These are phyloP conservation scores for Cyclaneusma minus DNA, from an alignment of 2,329 filamentous ascomycete species.

Conservation along the genomic window DNA sequence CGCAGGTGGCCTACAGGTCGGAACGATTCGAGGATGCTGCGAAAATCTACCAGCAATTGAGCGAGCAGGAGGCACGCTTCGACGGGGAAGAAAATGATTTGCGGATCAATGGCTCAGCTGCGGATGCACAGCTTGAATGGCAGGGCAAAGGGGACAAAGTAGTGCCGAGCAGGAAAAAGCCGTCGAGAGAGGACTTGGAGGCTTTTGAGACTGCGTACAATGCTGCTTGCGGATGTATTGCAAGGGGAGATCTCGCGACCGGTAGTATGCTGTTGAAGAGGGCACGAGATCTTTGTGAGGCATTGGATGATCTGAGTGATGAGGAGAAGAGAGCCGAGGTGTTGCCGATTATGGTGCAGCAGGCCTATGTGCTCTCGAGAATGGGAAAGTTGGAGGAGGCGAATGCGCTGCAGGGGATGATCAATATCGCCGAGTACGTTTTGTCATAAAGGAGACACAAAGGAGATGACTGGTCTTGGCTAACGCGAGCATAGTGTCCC, in stretches of 20 bases:
- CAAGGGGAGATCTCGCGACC: constrained; percentile 47
- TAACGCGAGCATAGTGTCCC: constrained; percentile 37
- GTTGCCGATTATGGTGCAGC: constrained; percentile 61
- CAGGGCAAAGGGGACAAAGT: constrained; percentile 26
- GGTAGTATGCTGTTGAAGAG: constrained; percentile 54
- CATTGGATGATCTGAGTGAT: constrained; percentile 55
- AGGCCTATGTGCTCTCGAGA: constrained; percentile 54
- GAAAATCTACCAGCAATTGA: constrained; percentile 45
- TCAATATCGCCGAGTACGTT: constrained; percentile 45
- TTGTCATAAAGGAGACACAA: too few species aligned
- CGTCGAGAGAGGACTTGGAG: constrained; percentile 46
- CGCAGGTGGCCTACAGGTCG: constrained; percentile 57
- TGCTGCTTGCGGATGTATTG: constrained; percentile 57
- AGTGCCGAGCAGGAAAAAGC: constrained; percentile 27
- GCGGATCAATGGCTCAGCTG: constrained; percentile 59
- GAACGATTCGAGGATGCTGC: constrained; percentile 58
- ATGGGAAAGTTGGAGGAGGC: constrained; percentile 54
- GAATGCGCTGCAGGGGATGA: constrained; percentile 40
- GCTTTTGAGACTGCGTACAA: constrained; percentile 76
- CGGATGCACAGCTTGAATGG: constrained; percentile 61
- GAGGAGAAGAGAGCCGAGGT: constrained; percentile 63
- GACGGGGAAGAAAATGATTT: constrained; percentile 58
- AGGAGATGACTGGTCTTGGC: background rate
- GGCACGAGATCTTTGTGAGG: constrained; percentile 55
- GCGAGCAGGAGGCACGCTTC: constrained; percentile 25